These are phyloP conservation scores for Intubia oerlemansii DNA, from an alignment of 2,329 filamentous ascomycete genomes.

Conservation along the genomic window DNA sequence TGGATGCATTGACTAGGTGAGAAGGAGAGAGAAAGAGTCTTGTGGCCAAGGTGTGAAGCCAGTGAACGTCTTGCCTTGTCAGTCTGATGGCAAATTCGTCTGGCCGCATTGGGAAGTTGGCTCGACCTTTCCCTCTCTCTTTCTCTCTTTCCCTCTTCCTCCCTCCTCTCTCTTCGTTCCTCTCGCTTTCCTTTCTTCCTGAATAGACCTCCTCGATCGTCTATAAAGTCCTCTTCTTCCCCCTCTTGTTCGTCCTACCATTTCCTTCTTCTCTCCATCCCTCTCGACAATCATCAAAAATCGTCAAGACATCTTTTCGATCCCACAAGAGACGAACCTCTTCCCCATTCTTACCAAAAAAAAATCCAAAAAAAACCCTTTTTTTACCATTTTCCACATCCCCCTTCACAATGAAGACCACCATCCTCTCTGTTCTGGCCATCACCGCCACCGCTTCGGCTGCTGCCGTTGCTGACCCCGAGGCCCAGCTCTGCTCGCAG, in stretches of 20 bases:
- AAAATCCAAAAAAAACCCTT: neutral
- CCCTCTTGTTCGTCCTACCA: no score
- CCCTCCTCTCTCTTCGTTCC: neutral
- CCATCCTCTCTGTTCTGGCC: conserved; percentile 7
- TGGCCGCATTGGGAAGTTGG: no score
- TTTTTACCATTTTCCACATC: neutral
- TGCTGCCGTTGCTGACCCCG: conserved; percentile 6
- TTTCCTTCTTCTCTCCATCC: no score
- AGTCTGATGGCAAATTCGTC: no score
- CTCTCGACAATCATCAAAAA: no score
- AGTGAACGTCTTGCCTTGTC: no score
- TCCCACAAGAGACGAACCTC: no score
- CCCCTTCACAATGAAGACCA: conserved; percentile 7
- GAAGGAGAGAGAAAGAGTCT: no score
- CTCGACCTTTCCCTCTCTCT: neutral
- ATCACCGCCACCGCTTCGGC: conserved; percentile 6
- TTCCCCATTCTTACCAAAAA: neutral
- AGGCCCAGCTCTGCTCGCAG: conserved; percentile 13
- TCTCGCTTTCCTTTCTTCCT: neutral
- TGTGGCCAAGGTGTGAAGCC: no score
- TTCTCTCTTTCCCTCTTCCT: neutral
- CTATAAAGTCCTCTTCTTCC: neutral
- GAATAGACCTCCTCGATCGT: neutral
- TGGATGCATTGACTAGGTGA: no score
- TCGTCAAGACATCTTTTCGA: no score